Conservation (phyloP, 2,329 filamentous ascomycete species). For the Ceratocystis alfenasii region DNA sequence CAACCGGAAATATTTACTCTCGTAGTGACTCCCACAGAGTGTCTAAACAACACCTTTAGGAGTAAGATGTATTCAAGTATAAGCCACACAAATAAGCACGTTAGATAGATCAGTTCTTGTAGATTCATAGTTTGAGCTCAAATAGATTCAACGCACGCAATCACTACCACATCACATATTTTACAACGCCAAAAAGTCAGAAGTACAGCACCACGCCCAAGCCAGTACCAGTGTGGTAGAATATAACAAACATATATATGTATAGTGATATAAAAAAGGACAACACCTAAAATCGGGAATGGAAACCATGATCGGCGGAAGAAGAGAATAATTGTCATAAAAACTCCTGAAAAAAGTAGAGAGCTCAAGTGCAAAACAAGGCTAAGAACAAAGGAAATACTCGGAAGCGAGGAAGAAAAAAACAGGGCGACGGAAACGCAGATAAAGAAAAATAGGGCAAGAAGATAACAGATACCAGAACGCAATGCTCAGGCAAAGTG, state of each 20-base stretch:
- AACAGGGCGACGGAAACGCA: conserved; percentile 19
- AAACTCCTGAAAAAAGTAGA: not conserved
- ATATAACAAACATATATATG: not conserved
- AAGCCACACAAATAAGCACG: no score
- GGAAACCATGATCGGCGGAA: conserved; percentile 2
- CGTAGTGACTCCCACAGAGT: not conserved
- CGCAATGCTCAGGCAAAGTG: conserved; percentile 16
- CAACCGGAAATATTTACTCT: not conserved
- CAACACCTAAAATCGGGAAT: not conserved
- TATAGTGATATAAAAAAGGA: conserved; percentile 8
- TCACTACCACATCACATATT: not conserved
- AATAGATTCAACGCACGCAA: not conserved
- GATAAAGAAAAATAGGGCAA: conserved; percentile 19
- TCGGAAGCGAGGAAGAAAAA: conserved; percentile 24
- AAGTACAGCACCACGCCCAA: not conserved
- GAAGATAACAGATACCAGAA: conserved; percentile 16
- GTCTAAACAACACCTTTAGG: not conserved
- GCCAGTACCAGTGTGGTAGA: not conserved
- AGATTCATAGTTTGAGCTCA: no score
- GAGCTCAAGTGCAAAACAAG: conserved; percentile 8
- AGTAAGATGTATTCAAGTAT: no score
- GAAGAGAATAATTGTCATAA: conserved; percentile 12
- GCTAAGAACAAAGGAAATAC: conserved; percentile 13
- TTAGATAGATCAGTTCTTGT: no score
- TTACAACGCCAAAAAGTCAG: not conserved